These are phyloP conservation scores for Hericium erinaceus DNA, from an alignment of 768 basidiomycete species.

Conservation along the genomic window DNA sequence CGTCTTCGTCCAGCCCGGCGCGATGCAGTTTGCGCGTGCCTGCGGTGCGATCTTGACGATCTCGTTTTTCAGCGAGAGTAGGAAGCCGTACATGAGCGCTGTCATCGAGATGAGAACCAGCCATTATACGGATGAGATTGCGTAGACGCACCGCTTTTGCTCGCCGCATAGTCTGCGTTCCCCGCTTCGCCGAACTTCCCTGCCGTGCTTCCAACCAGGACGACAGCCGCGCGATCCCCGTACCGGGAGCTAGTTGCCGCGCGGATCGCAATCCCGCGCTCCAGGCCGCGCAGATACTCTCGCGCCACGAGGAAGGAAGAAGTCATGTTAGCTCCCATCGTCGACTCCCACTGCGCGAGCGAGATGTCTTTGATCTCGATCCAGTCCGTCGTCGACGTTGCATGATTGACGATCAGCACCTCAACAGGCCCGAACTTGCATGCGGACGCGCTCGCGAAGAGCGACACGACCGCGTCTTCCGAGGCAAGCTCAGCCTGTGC, in stretches of 20 bases:
- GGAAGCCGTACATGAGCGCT: conserved; percentile 71
- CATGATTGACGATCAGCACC: conserved; percentile 56
- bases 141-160: conserved; percentile 50
- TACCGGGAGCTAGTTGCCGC: conserved; percentile 21
- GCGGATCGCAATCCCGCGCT: conserved; percentile 13
- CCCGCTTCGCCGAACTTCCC: conserved; percentile 67
- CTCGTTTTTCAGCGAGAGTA: conserved; percentile 66
- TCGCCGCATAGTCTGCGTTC: conserved; percentile 56
- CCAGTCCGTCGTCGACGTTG: conserved; percentile 35
- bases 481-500: conserved; percentile 51
- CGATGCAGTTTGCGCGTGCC: conserved; percentile 63
- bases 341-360: conserved; percentile 53
- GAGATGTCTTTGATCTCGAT: conserved; percentile 47
- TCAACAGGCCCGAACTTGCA: conserved; percentile 35
- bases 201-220: conserved; percentile 62
- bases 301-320: conserved; percentile 59
- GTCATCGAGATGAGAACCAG: background rate
- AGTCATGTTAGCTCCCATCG: conserved; percentile 55
- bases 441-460: conserved; percentile 33
- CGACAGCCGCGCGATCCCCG: conserved; percentile 42
- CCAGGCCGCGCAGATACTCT: conserved; percentile 45
- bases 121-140: background rate
- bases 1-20: conserved; percentile 52
- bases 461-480: conserved; percentile 40
- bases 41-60: conserved; percentile 66